phyloP scores from a whole-genome alignment of 176 grass and related monocot genomes.

The Guadua angustifolia region DNA sequence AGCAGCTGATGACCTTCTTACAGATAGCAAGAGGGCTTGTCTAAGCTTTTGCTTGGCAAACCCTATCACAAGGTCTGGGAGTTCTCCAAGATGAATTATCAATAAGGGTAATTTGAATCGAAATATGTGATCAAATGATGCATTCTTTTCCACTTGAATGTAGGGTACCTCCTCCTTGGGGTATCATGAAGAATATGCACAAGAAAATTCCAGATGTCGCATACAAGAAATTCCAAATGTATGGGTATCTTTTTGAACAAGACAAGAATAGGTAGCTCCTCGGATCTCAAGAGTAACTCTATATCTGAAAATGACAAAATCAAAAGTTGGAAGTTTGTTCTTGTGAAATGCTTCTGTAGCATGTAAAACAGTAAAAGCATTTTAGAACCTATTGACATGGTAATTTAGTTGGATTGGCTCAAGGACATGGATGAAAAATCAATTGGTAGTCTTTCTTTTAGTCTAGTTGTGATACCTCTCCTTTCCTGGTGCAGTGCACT shows the following conservation, averaged over 20 bases:
- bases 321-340: background rate
- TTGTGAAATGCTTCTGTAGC: background rate
- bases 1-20: constrained; percentile 74
- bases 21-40: constrained; percentile 80
- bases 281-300: constrained; percentile 7
- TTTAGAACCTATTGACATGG: background rate
- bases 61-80: constrained; percentile 74
- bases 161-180: constrained; percentile 86
- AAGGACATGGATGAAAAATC: background rate
- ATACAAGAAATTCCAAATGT: constrained; percentile 76
- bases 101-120: background rate
- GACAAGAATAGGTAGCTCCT: constrained; percentile 67
- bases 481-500: constrained; percentile 60
- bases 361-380: background rate
- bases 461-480: constrained; percentile 10
- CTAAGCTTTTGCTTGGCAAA: constrained; percentile 89
- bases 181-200: constrained; percentile 91
- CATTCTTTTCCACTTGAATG: constrained; percentile 32
- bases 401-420: background rate
- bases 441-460: background rate
- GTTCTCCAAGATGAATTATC: background rate
- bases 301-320: background rate
- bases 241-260: constrained; percentile 77
- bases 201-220: constrained; percentile 90
- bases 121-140: background rate